Conservation (phyloP, 306 rosid genomes). For the Begonia loranthoides region DNA sequence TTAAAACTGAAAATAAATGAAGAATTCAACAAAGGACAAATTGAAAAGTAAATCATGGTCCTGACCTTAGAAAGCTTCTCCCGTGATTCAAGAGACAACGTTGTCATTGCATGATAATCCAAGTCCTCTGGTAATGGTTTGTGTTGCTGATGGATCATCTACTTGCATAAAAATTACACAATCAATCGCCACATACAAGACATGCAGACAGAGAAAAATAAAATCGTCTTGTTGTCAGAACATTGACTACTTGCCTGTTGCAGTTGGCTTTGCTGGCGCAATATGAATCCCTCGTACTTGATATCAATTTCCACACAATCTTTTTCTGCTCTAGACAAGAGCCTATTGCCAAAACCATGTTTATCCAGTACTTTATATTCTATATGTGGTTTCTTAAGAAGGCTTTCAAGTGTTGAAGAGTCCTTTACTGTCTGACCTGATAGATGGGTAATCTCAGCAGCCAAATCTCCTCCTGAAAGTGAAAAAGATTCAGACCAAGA, state of each 20-base stretch:
- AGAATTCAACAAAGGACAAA: not conserved
- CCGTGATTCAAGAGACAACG: conserved; percentile 78
- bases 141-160: conserved; percentile 87
- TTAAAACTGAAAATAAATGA: not conserved
- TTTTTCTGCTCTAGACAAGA: conserved; percentile 60
- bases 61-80: conserved; percentile 89
- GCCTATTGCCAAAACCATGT: conserved; percentile 67
- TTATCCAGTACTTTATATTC: conserved; percentile 61
- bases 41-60: not conserved
- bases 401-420: conserved; percentile 75
- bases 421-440: conserved; percentile 85
- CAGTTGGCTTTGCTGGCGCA: conserved; percentile 81
- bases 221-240: not conserved
- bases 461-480: conserved; percentile 68
- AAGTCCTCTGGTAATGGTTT: conserved; percentile 72
- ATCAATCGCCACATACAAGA: not conserved
- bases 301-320: conserved; percentile 87
- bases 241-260: conserved; percentile 41
- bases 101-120: conserved; percentile 74
- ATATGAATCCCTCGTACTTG: conserved; percentile 91
- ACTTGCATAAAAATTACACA: conserved; percentile 12
- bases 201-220: not conserved
- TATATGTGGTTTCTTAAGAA: conserved; percentile 94
- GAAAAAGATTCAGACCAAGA: conserved; percentile 3
- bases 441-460: conserved; percentile 43